Percentiles rank a stretch among this genome's conserved stretches.
Conservation (phyloP, 129 eudicot species). For the Escallonia herrerae region DNA sequence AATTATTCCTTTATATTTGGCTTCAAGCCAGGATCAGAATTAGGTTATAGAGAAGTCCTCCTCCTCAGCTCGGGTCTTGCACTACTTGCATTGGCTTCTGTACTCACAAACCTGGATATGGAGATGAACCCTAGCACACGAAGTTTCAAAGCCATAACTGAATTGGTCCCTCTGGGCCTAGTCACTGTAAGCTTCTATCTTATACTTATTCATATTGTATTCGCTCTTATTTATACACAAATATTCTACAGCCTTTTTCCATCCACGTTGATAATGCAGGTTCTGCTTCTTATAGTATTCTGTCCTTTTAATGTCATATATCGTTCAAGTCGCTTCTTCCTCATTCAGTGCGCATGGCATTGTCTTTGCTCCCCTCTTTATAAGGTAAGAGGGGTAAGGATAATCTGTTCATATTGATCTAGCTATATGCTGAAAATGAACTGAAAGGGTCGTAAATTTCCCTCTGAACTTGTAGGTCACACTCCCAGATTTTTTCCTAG, state of each 20-base stretch:
- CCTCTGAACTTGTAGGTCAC: constrained; percentile 26
- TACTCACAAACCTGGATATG: constrained; percentile 62
- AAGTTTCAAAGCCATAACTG: constrained; percentile 34
- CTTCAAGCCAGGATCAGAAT: constrained; percentile 46
- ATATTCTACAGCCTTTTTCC: too few species aligned
- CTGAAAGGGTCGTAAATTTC: not conserved
- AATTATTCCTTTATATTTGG: constrained; percentile 59
- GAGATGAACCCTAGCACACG: constrained; percentile 45
- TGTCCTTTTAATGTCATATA: constrained; percentile 70
- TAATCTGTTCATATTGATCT: not conserved
- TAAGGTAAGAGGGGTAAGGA: constrained; percentile 12
- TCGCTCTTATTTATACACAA: too few species aligned
- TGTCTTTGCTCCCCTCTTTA: constrained; percentile 73
- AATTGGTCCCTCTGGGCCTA: constrained; percentile 46
- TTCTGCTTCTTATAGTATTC: constrained; percentile 35
- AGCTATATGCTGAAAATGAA: not conserved
- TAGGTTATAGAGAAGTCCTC: constrained; percentile 59
- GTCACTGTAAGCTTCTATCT: constrained; percentile 35
- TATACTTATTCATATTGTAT: too few species aligned
- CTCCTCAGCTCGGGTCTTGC: constrained; percentile 63
- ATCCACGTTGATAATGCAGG: constrained; percentile 21
- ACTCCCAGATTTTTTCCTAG: constrained; percentile 68
- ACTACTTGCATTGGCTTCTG: constrained; percentile 61
- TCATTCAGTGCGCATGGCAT: constrained; percentile 48
- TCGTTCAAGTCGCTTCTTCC: constrained; percentile 57